These are phyloP conservation scores for Chlamydomonas incerta DNA, from an alignment of 139 green algal genomes.

Conservation along the genomic window DNA sequence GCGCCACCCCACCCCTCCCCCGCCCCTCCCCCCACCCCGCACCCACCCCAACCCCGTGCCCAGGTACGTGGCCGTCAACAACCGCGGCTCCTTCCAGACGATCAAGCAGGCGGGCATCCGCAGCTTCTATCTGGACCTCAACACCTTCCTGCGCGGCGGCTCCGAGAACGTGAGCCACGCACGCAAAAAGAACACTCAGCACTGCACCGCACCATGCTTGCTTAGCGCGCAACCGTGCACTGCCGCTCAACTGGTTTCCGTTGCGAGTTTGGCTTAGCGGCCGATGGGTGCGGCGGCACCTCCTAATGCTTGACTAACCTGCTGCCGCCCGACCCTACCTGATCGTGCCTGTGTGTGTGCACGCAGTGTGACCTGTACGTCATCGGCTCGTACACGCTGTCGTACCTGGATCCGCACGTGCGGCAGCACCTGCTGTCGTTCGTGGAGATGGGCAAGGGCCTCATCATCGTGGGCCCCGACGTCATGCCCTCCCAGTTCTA, in stretches of 20 bases:
- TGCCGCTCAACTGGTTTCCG: too few relatives aligned
- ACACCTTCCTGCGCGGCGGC: not conserved
- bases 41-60: too few relatives aligned
- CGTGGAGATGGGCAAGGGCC: not conserved
- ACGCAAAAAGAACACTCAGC: too few relatives aligned
- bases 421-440: not conserved
- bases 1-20: too few relatives aligned
- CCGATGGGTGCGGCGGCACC: too few relatives aligned
- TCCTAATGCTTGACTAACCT: too few relatives aligned
- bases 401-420: not conserved
- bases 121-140: not conserved
- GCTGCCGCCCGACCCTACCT: too few relatives aligned
- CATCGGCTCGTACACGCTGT: not conserved
- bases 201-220: too few relatives aligned
- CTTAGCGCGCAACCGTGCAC: too few relatives aligned
- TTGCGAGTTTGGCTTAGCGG: too few relatives aligned
- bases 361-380: constrained; percentile 20
- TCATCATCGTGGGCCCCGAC: not conserved
- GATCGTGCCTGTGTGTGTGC: not conserved
- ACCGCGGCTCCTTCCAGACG: not conserved
- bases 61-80: not conserved
- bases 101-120: not conserved
- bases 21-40: too few relatives aligned
- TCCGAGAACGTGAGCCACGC: constrained; percentile 13
- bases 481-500: constrained; percentile 1